Evolutionary conservation across 1,284 basidiomycete genomes (phyloP).

Genomic region (Erythrobasidium hasegawianum): DNA sequence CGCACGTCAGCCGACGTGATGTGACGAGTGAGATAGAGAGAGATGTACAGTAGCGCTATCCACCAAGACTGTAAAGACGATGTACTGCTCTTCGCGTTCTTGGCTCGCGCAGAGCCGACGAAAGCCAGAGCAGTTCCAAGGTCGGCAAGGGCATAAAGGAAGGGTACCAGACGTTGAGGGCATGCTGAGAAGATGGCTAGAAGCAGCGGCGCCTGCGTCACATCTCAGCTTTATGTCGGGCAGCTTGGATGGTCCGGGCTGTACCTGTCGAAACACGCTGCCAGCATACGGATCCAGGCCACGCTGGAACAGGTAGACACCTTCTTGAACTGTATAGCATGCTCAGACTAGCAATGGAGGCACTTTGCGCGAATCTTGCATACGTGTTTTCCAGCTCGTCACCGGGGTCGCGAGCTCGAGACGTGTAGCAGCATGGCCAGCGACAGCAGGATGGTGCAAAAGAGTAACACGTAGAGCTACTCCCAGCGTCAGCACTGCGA

Average conservation of each 20-base stretch:
- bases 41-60: background rate
- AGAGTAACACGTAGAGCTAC: slow-evolving; percentile 46
- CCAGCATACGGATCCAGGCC: slow-evolving; percentile 78
- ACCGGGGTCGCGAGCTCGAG: slow-evolving; percentile 77
- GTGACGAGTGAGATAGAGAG: background rate
- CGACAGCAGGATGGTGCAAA: slow-evolving; percentile 46
- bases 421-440: slow-evolving; percentile 49
- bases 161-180: slow-evolving; percentile 59
- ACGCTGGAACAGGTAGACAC: slow-evolving; percentile 68
- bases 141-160: slow-evolving; percentile 70
- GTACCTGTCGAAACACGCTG: slow-evolving; percentile 75
- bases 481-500: background rate
- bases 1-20: too few relatives aligned
- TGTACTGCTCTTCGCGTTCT: slow-evolving; percentile 58
- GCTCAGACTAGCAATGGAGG: slow-evolving; percentile 47
- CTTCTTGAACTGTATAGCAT: slow-evolving; percentile 68
- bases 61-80: slow-evolving; percentile 58
- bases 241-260: too few relatives aligned
- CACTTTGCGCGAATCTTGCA: slow-evolving; percentile 53
- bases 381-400: slow-evolving; percentile 59
- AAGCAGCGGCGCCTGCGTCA: slow-evolving; percentile 68
- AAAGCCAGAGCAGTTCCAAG: slow-evolving; percentile 63
- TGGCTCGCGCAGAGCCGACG: slow-evolving; percentile 56
- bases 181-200: slow-evolving; percentile 62
- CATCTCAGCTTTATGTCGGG: too few relatives aligned